A percentile compares a stretch with the other conserved stretches of the same genome.
Conservation (phyloP, 768 basidiomycete genomes). For the Termitomyces titanicus region DNA sequence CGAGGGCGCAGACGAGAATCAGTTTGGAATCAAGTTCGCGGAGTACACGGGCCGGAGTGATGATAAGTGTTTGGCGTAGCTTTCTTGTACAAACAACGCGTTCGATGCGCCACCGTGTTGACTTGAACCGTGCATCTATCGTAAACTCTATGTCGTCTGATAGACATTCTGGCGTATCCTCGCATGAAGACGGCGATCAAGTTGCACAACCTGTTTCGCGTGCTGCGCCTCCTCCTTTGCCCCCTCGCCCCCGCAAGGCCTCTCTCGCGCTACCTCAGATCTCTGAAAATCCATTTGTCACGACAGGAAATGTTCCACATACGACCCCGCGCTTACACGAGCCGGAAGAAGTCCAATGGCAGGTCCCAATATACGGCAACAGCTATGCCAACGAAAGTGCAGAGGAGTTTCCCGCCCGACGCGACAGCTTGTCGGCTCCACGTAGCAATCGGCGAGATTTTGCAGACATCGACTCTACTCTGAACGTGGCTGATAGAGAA, state of each 20-base stretch:
- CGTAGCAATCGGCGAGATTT: slow-evolving; percentile 26
- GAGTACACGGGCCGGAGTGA: slow-evolving; percentile 22
- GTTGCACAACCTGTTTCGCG: not conserved
- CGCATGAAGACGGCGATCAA: not conserved
- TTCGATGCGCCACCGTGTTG: not conserved
- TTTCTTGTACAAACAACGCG: slow-evolving; percentile 10
- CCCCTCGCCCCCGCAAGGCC: slow-evolving; percentile 2
- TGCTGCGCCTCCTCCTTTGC: not conserved
- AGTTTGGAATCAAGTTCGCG: slow-evolving; percentile 53
- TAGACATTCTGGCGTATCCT: not conserved
- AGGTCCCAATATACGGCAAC: slow-evolving; percentile 23
- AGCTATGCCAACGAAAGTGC: slow-evolving; percentile 13
- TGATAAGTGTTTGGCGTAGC: slow-evolving; percentile 4
- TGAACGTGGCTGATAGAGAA: slow-evolving; percentile 17
- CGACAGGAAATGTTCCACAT: not conserved
- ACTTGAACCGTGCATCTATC: not conserved
- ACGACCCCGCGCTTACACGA: slow-evolving; percentile 13
- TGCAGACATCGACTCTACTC: slow-evolving; percentile 34
- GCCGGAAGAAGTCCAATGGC: slow-evolving; percentile 21
- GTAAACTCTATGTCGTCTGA: slow-evolving; percentile 5
- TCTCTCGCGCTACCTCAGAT: not conserved
- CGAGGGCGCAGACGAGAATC: slow-evolving; percentile 45
- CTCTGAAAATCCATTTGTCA: slow-evolving; percentile 7
- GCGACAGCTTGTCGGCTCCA: slow-evolving; percentile 11
- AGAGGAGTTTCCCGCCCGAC: slow-evolving; percentile 26